Base-by-base conservation (phyloP, 225 moss, liverwort and hornwort species). In the Climacium dendroides region DNA sequence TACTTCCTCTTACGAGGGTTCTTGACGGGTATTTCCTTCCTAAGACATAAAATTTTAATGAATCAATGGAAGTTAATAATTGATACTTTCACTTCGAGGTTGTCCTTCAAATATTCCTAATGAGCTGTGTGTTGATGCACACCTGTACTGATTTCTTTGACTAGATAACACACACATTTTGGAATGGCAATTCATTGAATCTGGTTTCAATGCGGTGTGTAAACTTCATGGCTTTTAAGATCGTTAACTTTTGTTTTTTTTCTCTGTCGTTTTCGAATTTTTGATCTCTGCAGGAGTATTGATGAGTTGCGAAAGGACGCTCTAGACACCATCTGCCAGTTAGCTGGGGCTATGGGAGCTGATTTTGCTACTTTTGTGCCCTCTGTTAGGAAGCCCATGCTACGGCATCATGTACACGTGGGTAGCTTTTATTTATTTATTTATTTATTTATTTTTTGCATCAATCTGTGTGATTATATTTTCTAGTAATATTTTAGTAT, bases 231-330 rank as follows among this genome's bases (percentile, higher is more conserved):
- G 35, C 45, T 57, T 87, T 63, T 45, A 39, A 59, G 63, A 55
- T 81, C 34, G 35, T 58, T 62, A 48, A 83, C 41, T 41, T 74
- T 32, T 54, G 2, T 41, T 35, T 29, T 48, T 84, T n/a, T 47
- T 24, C 18, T 71, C 19, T 75, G 71, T 83, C 28, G 29, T 59
- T 64, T 35, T 72, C 14, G 29, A 34, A 62, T 64, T 53, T 70
- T n/a, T 71, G 52, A 50, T 74, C 35, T 87, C n/a, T 74, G 83
- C 95, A 99, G 97, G 90, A 93, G 63, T 87, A 90, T 95, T 65
- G 96, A 96, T 93, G 99, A 99, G 74, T 87, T 99, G 89, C 96
- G 96, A 85, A 96, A 92, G 87, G 99, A 97, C 87, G 93, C 97
- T 66, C 89, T 99, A 55, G 99, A 97, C 92, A 96, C 99, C 30